phyloP scores from a whole-genome alignment of 345 rosid species.

The Cardamine occulta region DNA sequence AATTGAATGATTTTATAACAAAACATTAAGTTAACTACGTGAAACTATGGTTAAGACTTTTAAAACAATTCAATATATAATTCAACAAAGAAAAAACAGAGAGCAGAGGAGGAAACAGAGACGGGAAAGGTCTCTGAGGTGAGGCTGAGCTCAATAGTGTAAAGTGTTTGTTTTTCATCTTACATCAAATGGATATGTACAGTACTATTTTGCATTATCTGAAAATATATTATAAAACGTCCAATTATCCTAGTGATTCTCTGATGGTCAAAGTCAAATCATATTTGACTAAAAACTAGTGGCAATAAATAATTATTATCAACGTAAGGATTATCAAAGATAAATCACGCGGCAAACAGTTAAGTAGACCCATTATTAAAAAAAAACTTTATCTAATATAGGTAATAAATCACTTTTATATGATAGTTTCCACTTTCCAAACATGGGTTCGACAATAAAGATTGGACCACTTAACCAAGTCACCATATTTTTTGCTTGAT shows the following conservation, averaged over 20 bases:
- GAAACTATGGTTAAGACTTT: too few relatives aligned
- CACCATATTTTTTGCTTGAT: not conserved
- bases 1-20: too few relatives aligned
- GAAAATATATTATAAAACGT: not conserved
- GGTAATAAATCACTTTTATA: not conserved
- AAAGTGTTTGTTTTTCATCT: too few relatives aligned
- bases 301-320: not conserved
- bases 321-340: not conserved
- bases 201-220: not conserved
- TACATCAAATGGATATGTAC: too few relatives aligned
- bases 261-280: constrained; percentile 20
- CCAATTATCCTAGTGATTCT: not conserved
- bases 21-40: too few relatives aligned
- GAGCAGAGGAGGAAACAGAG: too few relatives aligned
- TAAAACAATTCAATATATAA: too few relatives aligned
- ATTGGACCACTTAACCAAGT: constrained; percentile 21
- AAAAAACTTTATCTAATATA: not conserved
- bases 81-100: too few relatives aligned
- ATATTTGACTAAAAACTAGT: not conserved
- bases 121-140: too few relatives aligned
- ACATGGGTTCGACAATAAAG: not conserved
- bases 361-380: not conserved
- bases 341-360: not conserved
- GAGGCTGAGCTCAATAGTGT: too few relatives aligned
- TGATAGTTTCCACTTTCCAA: not conserved